Conservation (phyloP, 2,329 filamentous ascomycete genomes). For the Claviceps sp. region DNA sequence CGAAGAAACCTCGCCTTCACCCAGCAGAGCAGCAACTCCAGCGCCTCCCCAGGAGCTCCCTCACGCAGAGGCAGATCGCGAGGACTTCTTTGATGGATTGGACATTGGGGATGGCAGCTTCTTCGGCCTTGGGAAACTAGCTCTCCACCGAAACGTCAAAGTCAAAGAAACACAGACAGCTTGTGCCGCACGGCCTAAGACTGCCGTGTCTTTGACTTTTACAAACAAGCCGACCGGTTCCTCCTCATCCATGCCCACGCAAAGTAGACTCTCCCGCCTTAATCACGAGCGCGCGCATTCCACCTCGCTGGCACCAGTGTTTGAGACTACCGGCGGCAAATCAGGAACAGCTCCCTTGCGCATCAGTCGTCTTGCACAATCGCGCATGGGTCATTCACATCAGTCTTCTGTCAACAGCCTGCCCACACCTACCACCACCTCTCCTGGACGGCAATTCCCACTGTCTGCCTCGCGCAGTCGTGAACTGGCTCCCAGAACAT, state of each 20-base stretch:
- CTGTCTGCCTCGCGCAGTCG: constrained; percentile 48
- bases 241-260: constrained; percentile 17
- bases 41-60: constrained; percentile 16
- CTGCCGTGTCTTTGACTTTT: constrained; percentile 79
- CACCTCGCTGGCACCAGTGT: constrained; percentile 73
- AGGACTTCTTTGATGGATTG: constrained; percentile 76
- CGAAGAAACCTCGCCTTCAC: constrained; percentile 17
- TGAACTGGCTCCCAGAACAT: constrained; percentile 42
- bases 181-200: constrained; percentile 58
- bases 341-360: constrained; percentile 43
- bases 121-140: constrained; percentile 68
- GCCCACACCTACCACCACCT: constrained; percentile 45
- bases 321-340: constrained; percentile 74
- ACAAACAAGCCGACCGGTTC: constrained; percentile 54
- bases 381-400: constrained; percentile 53
- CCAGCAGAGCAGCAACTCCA: not conserved
- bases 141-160: constrained; percentile 82
- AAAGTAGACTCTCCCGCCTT: constrained; percentile 69
- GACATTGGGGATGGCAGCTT: constrained; percentile 76
- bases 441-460: constrained; percentile 37
- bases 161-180: constrained; percentile 58
- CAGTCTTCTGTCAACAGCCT: constrained; percentile 56
- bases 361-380: constrained; percentile 45
- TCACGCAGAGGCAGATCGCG: constrained; percentile 35
- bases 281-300: constrained; percentile 59